Percentiles rank a stretch among this genome's conserved stretches.
phyloP scores from a whole-genome alignment of 257 asterid species.

The Leonotis leonurus region DNA sequence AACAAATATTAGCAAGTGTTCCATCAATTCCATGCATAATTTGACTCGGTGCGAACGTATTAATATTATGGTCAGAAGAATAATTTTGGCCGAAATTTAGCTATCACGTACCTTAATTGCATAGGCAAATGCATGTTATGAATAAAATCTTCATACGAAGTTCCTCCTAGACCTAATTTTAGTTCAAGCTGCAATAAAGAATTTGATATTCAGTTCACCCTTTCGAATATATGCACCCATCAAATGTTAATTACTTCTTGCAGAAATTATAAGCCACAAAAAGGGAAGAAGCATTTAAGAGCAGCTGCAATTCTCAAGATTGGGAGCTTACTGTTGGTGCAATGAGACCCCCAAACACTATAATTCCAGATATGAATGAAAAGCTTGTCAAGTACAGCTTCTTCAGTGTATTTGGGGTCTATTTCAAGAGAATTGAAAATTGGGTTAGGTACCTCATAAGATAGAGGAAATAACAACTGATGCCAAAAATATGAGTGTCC shows the following conservation, averaged over 20 bases:
- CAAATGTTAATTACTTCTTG: neutral
- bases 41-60: neutral
- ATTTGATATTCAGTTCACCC: conserved; percentile 9
- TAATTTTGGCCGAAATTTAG: neutral
- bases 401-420: conserved; percentile 80
- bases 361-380: conserved; percentile 69
- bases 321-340: conserved; percentile 77
- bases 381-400: conserved; percentile 86
- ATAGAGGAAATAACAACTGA: neutral
- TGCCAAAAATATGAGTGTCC: neutral
- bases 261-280: neutral
- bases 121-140: conserved; percentile 67
- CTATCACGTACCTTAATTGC: conserved; percentile 60
- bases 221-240: neutral
- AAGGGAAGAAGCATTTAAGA: neutral
- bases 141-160: conserved; percentile 78
- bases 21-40: neutral
- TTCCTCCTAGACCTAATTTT: conserved; percentile 83
- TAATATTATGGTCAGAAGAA: neutral
- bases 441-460: neutral
- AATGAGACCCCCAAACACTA: conserved; percentile 75
- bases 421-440: conserved; percentile 18
- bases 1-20: conserved; percentile 10
- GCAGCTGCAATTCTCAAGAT: conserved; percentile 8
- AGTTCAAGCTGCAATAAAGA: conserved; percentile 69